Conservation (phyloP, 164 flowering plant species). For the Umbilicus rupestris region DNA sequence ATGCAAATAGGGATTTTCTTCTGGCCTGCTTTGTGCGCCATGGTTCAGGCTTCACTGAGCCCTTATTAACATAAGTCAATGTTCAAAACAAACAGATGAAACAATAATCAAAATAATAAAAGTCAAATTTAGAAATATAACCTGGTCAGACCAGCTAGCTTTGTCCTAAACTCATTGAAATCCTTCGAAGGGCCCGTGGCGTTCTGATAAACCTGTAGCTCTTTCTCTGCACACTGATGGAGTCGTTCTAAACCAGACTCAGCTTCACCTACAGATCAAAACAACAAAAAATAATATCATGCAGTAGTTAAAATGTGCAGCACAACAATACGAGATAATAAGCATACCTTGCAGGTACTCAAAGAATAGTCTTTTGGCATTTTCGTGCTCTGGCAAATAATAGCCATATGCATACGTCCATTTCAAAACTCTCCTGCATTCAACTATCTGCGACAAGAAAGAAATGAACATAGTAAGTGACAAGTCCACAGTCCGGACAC, state of each 20-base stretch:
- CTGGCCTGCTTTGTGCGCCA: too few species aligned
- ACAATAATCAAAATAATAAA: neutral
- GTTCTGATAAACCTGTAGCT: constrained; percentile 25
- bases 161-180: constrained; percentile 37
- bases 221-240: constrained; percentile 44
- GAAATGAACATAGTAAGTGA: neutral
- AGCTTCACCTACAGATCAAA: constrained; percentile 39
- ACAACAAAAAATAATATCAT: neutral
- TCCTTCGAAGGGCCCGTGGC: constrained; percentile 29
- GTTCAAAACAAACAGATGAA: too few species aligned
- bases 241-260: constrained; percentile 50
- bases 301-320: neutral
- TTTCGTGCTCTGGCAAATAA: constrained; percentile 69
- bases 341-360: constrained; percentile 74
- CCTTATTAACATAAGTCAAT: too few species aligned
- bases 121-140: constrained; percentile 7
- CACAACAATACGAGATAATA: neutral
- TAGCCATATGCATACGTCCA: constrained; percentile 94
- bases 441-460: constrained; percentile 41
- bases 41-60: too few species aligned
- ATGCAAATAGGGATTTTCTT: neutral
- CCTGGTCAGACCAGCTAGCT: constrained; percentile 44
- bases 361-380: constrained; percentile 63
- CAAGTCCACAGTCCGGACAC: neutral
- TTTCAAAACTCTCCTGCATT: constrained; percentile 75